Evolutionary conservation across 73 alveolate genomes (phyloP), one percentile per base, ranked within the genome.

Genomic region (Breviolum minutum): DNA sequence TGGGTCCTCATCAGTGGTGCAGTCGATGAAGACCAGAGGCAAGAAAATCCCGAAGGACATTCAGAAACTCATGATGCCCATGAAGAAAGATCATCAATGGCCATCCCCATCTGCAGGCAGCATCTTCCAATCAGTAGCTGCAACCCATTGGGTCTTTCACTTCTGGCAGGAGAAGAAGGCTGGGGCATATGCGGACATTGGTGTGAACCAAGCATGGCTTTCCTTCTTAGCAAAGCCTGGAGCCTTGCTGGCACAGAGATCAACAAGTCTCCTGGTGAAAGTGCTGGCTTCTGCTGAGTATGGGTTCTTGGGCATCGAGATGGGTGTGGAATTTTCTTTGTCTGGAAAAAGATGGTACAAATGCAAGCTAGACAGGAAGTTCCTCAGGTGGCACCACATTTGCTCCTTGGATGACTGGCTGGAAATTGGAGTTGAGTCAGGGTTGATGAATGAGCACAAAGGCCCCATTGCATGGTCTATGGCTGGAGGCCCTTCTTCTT

Each of bases 201-300:
- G 81, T 26, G 7, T 7, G 14, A 80, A 80, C 40, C 68, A 11
- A 4, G 66, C 88, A 7, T 80, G 88, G 88, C 68, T 30, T 8
- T 80, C 88, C n/a, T n/a, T 29, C 7, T 11, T 80, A 66, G 88
- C 66, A 40, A n/a, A 80, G 88, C 88, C 88, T 80, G 88, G 88
- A 63, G 10, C 12, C 68, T 8, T 80, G n/a, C 30, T 80, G 88
- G 88, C 68, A 7, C 88, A 80, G 9, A 6, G 2, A 32, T 32
- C 66, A 8, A 29, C 66, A 3, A 3, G 17, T n/a, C 8, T 13
- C 7, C 26, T 80, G 16, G 12, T 27, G 68, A 80, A 80, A 29
- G 88, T 40, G 11, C 6, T 80, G 22, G 88, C 88, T 3, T 5
- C 30, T 7, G 88, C 88, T 9, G 68, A 40, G 68, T 40, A 32